Conservation (phyloP, 2,329 filamentous ascomycete species). For the Ophiostoma himal-ulmi region DNA sequence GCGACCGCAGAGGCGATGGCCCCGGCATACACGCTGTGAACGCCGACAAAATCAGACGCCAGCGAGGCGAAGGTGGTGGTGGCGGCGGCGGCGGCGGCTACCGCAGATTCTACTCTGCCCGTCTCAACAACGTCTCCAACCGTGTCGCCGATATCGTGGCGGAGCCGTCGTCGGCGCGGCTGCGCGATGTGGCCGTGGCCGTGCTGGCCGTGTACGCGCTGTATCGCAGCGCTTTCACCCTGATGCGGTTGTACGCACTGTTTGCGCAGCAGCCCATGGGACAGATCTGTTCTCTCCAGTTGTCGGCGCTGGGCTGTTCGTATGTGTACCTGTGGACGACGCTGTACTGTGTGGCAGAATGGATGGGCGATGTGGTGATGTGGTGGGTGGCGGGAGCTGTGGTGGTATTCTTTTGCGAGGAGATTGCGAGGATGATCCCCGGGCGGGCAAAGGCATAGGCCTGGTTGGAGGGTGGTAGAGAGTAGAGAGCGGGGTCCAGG, state of each 20-base stretch:
- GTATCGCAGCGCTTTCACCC: background rate
- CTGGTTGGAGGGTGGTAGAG: background rate
- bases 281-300: background rate
- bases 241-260: background rate
- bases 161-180: background rate
- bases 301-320: constrained; percentile 1
- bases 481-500: background rate
- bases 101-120: background rate
- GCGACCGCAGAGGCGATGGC: background rate
- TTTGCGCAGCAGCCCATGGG: background rate
- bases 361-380: background rate
- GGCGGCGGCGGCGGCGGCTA: background rate
- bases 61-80: background rate
- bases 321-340: background rate
- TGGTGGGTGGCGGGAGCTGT: background rate
- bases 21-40: background rate
- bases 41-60: background rate
- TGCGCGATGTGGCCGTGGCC: background rate
- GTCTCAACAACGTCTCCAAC: background rate
- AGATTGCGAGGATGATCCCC: background rate
- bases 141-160: background rate
- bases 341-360: background rate
- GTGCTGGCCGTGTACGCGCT: constrained; percentile 6
- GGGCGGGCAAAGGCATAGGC: background rate
- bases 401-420: background rate